A percentile compares a stretch with the other conserved stretches of the same genome.
These are phyloP conservation scores for Thelonectria discophora DNA, from an alignment of 2,329 filamentous ascomycete genomes.

Conservation along the genomic window DNA sequence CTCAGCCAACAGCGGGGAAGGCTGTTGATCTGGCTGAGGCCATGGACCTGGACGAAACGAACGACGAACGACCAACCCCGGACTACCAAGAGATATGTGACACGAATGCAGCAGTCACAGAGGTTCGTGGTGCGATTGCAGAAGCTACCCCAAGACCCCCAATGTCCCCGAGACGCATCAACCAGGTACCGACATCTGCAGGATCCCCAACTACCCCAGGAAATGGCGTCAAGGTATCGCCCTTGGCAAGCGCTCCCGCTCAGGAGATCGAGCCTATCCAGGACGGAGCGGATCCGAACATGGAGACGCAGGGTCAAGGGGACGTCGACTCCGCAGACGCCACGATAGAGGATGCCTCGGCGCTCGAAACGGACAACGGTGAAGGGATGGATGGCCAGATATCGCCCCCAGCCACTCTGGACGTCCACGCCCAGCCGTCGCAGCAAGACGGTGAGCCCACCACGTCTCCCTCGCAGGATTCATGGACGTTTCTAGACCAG, in stretches of 20 bases:
- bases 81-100: slow-evolving; percentile 22
- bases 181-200: slow-evolving; percentile 17
- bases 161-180: slow-evolving; percentile 7
- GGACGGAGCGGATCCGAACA: slow-evolving; percentile 11
- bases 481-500: slow-evolving; percentile 21
- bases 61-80: slow-evolving; percentile 9
- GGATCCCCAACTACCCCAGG: slow-evolving; percentile 19
- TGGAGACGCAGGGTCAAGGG: slow-evolving; percentile 15
- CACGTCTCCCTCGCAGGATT: slow-evolving; percentile 24
- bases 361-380: slow-evolving; percentile 10
- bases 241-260: slow-evolving; percentile 12
- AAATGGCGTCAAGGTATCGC: slow-evolving; percentile 19
- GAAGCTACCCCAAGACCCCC: slow-evolving; percentile 9
- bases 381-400: slow-evolving; percentile 29
- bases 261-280: slow-evolving; percentile 9
- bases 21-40: slow-evolving; percentile 16
- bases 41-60: slow-evolving; percentile 37
- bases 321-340: slow-evolving; percentile 26
- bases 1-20: slow-evolving; percentile 9
- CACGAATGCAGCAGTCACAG: slow-evolving; percentile 21
- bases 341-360: slow-evolving; percentile 28
- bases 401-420: slow-evolving; percentile 37
- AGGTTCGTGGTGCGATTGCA: slow-evolving; percentile 18
- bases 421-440: slow-evolving; percentile 24
- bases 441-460: slow-evolving; percentile 23